These are phyloP conservation scores for Penicillium rolfsii DNA, from an alignment of 2,329 filamentous ascomycete species.

Conservation along the genomic window DNA sequence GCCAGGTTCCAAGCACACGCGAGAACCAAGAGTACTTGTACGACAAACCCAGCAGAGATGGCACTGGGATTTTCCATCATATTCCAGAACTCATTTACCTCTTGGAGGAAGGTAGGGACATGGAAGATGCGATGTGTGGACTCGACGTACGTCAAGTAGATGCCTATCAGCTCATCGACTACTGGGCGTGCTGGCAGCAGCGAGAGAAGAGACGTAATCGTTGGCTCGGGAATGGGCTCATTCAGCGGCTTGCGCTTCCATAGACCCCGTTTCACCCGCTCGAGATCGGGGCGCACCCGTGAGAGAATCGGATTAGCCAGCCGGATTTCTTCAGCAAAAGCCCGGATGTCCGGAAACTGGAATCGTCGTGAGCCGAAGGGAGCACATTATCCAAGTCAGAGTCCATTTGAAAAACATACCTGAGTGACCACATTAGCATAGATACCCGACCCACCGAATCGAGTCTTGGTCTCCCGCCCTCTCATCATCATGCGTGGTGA, in stretches of 20 bases:
- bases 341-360: constrained; percentile 44
- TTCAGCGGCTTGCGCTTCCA: constrained; percentile 38
- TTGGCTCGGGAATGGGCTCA: constrained; percentile 35
- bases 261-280: constrained; percentile 37
- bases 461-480: constrained; percentile 45
- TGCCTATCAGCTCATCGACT: constrained; percentile 42
- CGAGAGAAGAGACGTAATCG: constrained; percentile 34
- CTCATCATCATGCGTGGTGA: constrained; percentile 42
- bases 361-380: constrained; percentile 14
- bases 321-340: constrained; percentile 45
- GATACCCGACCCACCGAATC: constrained; percentile 47
- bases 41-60: constrained; percentile 38
- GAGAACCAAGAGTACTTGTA: constrained; percentile 44
- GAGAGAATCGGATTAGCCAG: constrained; percentile 41
- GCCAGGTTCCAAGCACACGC: constrained; percentile 45
- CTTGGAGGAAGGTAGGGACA: constrained; percentile 44
- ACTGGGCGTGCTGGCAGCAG: constrained; percentile 42
- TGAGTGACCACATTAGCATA: constrained; percentile 45
- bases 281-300: constrained; percentile 39
- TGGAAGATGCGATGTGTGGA: constrained; percentile 47
- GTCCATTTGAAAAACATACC: constrained; percentile 28
- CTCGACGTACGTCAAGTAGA: constrained; percentile 47
- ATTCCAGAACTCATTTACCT: constrained; percentile 43
- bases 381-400: too few species aligned
- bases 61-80: constrained; percentile 32